A percentile compares a stretch with the other conserved stretches of the same genome.
phyloP scores from a whole-genome alignment of 2,329 filamentous ascomycete genomes.

The Ophiocordyceps robertsii region DNA sequence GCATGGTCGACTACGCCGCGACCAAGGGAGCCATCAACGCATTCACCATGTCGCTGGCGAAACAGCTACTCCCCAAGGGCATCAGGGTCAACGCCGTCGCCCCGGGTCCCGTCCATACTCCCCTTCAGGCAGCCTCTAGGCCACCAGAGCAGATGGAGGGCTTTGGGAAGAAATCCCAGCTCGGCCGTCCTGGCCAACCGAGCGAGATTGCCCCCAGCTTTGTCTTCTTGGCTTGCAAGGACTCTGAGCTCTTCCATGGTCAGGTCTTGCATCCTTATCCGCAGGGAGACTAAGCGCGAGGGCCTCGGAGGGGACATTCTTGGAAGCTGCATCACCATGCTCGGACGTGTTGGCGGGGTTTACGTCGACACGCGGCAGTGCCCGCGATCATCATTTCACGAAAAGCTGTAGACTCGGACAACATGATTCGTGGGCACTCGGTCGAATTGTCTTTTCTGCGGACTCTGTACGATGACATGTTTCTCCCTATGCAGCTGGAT shows the following conservation, averaged over 20 bases:
- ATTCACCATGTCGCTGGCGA: constrained; percentile 38
- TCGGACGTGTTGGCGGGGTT: too few species aligned
- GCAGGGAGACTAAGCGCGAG: constrained; percentile 25
- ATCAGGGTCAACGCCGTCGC: constrained; percentile 39
- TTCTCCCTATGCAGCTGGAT: too few species aligned
- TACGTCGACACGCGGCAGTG: too few species aligned
- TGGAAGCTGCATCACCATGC: too few species aligned
- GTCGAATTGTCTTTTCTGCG: too few species aligned
- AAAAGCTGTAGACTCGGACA: too few species aligned
- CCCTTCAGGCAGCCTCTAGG: constrained; percentile 27
- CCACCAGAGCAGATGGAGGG: constrained; percentile 30
- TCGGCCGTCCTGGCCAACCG: constrained; percentile 27
- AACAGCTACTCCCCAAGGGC: constrained; percentile 39
- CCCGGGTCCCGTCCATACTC: constrained; percentile 29
- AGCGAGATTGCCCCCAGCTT: constrained; percentile 12
- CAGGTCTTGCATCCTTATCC: constrained; percentile 27
- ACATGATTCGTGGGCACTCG: too few species aligned
- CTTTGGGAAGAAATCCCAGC: constrained; percentile 22
- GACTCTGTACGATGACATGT: too few species aligned
- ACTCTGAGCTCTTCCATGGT: constrained; percentile 23
- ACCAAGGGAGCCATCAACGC: constrained; percentile 45
- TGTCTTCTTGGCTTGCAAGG: constrained; percentile 24
- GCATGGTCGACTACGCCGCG: constrained; percentile 40
- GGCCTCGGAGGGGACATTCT: too few species aligned
- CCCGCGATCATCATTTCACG: too few species aligned